Conservation (phyloP, 2,329 filamentous ascomycete genomes). For the Neopestalotiopsis rosae region DNA sequence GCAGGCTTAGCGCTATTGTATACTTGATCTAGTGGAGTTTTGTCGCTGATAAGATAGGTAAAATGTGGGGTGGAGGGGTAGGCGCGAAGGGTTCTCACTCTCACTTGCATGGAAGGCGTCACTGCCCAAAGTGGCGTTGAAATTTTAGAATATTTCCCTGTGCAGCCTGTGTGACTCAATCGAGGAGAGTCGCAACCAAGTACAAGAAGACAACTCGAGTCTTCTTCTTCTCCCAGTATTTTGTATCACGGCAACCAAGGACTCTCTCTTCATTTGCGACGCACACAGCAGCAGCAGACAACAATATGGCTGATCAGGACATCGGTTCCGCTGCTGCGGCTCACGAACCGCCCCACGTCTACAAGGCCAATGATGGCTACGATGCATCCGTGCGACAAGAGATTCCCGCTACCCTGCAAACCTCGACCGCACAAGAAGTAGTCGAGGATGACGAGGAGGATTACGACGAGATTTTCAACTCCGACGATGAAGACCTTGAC, state of each 20-base stretch:
- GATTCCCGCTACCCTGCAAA: conserved; percentile 19
- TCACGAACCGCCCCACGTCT: conserved; percentile 51
- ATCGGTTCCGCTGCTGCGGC: conserved; percentile 41
- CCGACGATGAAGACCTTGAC: conserved; percentile 48
- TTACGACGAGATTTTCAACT: conserved; percentile 47
- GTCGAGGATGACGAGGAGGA: conserved; percentile 41
- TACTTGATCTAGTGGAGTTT: not conserved
- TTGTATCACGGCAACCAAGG: not conserved
- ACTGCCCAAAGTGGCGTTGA: conserved; percentile 17
- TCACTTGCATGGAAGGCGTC: not conserved
- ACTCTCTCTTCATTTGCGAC: not conserved
- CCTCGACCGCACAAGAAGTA: conserved; percentile 20
- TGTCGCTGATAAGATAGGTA: not conserved
- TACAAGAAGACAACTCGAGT: not conserved
- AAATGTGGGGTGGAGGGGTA: conserved; percentile 16
- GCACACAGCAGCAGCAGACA: not conserved
- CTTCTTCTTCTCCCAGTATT: not conserved
- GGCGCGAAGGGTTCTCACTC: not conserved
- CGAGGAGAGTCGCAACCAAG: not conserved
- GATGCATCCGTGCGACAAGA: conserved; percentile 41
- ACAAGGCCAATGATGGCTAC: conserved; percentile 51
- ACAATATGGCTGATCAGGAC: conserved; percentile 11
- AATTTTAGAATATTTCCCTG: conserved; percentile 6
- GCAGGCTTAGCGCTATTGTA: not conserved
- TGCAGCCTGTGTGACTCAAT: not conserved